These are phyloP conservation scores for Tylopilus vinaceipallidus DNA, from an alignment of 768 basidiomycete species.

Conservation along the genomic window DNA sequence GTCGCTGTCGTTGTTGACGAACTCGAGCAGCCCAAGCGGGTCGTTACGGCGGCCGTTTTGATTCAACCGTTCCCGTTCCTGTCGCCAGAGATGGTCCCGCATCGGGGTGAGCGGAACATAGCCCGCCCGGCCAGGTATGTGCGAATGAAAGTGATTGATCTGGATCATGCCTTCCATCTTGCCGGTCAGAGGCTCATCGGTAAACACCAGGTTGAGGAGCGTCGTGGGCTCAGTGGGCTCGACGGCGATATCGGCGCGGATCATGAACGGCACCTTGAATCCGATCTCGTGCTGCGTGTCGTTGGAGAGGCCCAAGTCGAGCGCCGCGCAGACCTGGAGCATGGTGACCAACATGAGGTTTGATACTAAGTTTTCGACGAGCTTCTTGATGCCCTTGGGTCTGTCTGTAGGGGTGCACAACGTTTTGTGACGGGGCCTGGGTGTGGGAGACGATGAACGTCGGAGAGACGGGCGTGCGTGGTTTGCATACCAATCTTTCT, in stretches of 20 bases:
- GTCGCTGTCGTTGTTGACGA: conserved; percentile 18
- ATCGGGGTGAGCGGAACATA: conserved; percentile 7
- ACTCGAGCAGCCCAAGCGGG: conserved; percentile 15
- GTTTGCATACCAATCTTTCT: conserved; percentile 13
- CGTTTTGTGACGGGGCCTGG: conserved; percentile 14
- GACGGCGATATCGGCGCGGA: conserved; percentile 13
- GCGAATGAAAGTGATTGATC: conserved; percentile 12
- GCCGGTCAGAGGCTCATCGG: neutral
- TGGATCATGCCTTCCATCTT: conserved; percentile 16
- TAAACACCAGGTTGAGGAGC: conserved; percentile 9
- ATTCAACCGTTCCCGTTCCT: neutral
- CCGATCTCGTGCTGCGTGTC: conserved; percentile 10
- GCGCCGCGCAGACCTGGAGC: conserved; percentile 13
- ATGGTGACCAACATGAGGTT: conserved; percentile 5
- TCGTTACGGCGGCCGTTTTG: neutral
- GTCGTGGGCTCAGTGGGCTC: conserved; percentile 8
- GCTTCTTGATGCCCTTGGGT: conserved; percentile 14
- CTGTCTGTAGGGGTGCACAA: conserved; percentile 11
- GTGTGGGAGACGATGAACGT: neutral
- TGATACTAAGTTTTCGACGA: conserved; percentile 7
- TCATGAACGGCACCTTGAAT: conserved; percentile 15
- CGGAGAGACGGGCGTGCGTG: too few relatives aligned
- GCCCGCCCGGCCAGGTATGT: conserved; percentile 7
- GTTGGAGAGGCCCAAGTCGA: conserved; percentile 11
- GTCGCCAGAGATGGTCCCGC: conserved; percentile 9